Conservation (phyloP, 2,329 filamentous ascomycete genomes). For the Monosporascus cannonballus region DNA sequence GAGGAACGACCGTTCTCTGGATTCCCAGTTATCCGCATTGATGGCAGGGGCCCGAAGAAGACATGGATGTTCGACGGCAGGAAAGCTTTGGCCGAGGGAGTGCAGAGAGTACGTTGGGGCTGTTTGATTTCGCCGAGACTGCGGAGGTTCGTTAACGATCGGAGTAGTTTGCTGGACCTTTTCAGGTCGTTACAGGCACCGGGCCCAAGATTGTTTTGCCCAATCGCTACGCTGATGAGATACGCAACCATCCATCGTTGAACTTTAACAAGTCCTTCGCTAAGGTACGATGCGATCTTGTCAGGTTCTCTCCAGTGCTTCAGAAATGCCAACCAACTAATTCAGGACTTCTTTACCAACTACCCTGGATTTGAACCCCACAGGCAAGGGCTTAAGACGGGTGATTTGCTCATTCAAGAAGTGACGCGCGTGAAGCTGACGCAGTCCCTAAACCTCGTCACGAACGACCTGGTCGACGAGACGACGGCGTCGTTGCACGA, state of each 20-base stretch:
- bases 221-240: constrained; percentile 27
- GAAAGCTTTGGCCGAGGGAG: constrained; percentile 18
- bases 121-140: neutral
- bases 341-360: constrained; percentile 27
- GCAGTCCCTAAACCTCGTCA: constrained; percentile 27
- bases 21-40: constrained; percentile 21
- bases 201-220: constrained; percentile 28
- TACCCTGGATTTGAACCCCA: constrained; percentile 28
- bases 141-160: constrained; percentile 7
- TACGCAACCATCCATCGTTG: constrained; percentile 27
- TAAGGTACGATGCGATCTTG: constrained; percentile 18
- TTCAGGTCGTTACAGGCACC: constrained; percentile 26
- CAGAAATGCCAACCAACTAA: neutral
- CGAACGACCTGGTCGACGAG: constrained; percentile 29
- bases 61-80: constrained; percentile 21
- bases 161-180: constrained; percentile 22
- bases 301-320: neutral
- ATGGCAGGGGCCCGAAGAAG: constrained; percentile 21
- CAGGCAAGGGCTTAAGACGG: constrained; percentile 12
- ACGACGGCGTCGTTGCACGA: constrained; percentile 25
- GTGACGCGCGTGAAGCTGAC: constrained; percentile 27
- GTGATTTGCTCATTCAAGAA: constrained; percentile 22
- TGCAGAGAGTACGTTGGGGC: constrained; percentile 14
- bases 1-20: constrained; percentile 18
- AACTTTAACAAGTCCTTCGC: constrained; percentile 28